Evolutionary conservation across 805 yeast genomes (phyloP).

Genomic region (Clavispora asparagi): DNA sequence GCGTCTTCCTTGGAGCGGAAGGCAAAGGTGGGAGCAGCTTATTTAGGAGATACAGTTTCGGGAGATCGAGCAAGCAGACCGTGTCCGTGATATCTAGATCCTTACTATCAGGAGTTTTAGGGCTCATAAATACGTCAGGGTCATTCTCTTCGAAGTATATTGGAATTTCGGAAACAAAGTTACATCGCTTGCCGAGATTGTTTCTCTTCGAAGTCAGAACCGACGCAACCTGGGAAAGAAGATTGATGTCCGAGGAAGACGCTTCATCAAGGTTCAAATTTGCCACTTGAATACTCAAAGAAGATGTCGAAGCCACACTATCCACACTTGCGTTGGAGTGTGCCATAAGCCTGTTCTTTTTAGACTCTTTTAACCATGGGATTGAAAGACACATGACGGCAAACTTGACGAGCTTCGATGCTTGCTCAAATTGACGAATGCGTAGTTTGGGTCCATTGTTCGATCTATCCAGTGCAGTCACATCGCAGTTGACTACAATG

Average conservation of each 20-base stretch:
- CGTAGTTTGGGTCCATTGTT: not conserved
- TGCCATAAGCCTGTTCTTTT: not conserved
- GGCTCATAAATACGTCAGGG: slow-evolving; percentile 21
- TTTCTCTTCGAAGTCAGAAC: slow-evolving; percentile 25
- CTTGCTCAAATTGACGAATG: not conserved
- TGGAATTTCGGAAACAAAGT: not conserved
- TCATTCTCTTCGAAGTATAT: slow-evolving; percentile 19
- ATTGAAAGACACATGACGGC: slow-evolving; percentile 31
- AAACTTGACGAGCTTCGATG: slow-evolving; percentile 20
- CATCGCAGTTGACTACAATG: slow-evolving; percentile 31
- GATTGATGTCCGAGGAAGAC: slow-evolving; percentile 8
- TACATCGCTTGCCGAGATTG: not conserved
- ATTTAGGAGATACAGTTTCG: slow-evolving; percentile 24
- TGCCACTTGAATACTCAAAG: slow-evolving; percentile 1
- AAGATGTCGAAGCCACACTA: slow-evolving; percentile 8
- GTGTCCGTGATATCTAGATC: not conserved
- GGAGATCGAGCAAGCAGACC: slow-evolving; percentile 26
- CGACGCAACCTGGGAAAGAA: slow-evolving; percentile 21
- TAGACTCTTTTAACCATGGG: slow-evolving; percentile 26
- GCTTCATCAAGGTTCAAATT: not conserved
- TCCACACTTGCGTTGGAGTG: slow-evolving; percentile 8
- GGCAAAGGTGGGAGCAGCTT: slow-evolving; percentile 19
- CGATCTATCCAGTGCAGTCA: not conserved
- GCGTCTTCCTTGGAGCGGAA: not conserved
- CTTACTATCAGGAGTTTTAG: not conserved